Evolutionary conservation across 1,139 yeast genomes (phyloP).

Genomic region (Protomyces lactucae-debilis): DNA sequence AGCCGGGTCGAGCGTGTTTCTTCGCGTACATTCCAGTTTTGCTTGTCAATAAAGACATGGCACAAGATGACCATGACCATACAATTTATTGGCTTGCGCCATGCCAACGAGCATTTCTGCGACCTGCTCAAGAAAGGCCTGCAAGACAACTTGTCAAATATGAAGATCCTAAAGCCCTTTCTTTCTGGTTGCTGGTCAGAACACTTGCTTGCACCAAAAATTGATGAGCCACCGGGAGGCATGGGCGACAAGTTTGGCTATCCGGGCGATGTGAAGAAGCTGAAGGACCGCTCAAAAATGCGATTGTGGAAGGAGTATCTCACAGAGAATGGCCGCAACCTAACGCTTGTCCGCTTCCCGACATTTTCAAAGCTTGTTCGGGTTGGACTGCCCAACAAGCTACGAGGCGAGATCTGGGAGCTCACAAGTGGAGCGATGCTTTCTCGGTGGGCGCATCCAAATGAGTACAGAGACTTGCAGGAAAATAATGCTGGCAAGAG

Average conservation of each 20-base stretch:
- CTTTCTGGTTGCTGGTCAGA: constrained; percentile 77
- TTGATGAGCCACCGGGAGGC: constrained; percentile 66
- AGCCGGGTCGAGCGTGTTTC: constrained; percentile 84
- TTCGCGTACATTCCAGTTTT: constrained; percentile 69
- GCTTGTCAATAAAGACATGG: constrained; percentile 64
- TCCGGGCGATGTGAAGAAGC: constrained; percentile 78
- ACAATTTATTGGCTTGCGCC: constrained; percentile 71
- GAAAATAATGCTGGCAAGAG: constrained; percentile 56
- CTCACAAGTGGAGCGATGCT: constrained; percentile 82
- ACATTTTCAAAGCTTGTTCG: constrained; percentile 76
- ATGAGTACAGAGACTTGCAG: constrained; percentile 56
- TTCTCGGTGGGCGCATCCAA: constrained; percentile 57
- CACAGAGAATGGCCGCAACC: constrained; percentile 74
- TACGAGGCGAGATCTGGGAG: constrained; percentile 97
- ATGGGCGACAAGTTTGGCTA: constrained; percentile 57
- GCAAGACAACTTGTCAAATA: constrained; percentile 58
- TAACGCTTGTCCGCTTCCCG: constrained; percentile 68
- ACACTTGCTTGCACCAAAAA: constrained; percentile 43
- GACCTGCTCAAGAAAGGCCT: constrained; percentile 58
- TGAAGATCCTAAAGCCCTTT: constrained; percentile 59
- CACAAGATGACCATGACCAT: constrained; percentile 61
- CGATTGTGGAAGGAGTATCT: constrained; percentile 92
- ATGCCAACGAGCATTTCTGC: constrained; percentile 78
- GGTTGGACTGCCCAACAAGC: constrained; percentile 85
- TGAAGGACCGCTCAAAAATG: constrained; percentile 75